Conservation (phyloP, 306 rosid species). For the Mucuna pruriens region DNA sequence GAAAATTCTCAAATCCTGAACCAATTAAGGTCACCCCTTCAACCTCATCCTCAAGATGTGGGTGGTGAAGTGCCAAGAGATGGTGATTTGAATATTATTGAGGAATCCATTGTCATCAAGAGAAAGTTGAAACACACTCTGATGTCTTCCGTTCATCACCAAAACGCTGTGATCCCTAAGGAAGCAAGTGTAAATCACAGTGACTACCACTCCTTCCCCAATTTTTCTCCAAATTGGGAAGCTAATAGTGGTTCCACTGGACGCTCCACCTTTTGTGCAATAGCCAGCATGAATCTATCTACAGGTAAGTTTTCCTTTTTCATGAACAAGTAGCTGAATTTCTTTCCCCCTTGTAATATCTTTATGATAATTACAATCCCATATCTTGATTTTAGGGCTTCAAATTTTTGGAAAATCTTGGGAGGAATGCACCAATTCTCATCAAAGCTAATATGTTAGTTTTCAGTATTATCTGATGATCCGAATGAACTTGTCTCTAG, state of each 20-base stretch:
- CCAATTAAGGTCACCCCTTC: constrained; percentile 44
- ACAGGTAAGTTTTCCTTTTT: constrained; percentile 35
- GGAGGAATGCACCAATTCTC: constrained; percentile 54
- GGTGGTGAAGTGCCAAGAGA: constrained; percentile 30
- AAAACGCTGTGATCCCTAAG: constrained; percentile 49
- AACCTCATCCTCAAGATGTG: background rate
- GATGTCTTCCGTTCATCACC: constrained; percentile 35
- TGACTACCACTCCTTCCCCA: constrained; percentile 48
- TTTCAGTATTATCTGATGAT: constrained; percentile 20
- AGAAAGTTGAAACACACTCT: constrained; percentile 54
- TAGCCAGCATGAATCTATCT: constrained; percentile 52
- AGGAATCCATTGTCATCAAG: constrained; percentile 52
- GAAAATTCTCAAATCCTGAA: constrained; percentile 42
- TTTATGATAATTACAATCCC: background rate
- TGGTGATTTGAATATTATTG: constrained; percentile 35
- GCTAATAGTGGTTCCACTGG: constrained; percentile 36
- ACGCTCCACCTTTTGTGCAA: constrained; percentile 42
- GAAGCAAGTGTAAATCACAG: constrained; percentile 40
- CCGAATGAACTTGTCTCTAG: constrained; percentile 13
- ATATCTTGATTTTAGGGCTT: constrained; percentile 45
- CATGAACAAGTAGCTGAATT: background rate
- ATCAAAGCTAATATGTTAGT: constrained; percentile 28
- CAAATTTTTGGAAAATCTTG: constrained; percentile 57
- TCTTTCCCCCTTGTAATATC: background rate
- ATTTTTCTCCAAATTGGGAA: constrained; percentile 70